Evolutionary conservation across 106 monocot genomes (phyloP), one percentile per base, ranked within the genome.

Genomic region (Ottelia alismoides): DNA sequence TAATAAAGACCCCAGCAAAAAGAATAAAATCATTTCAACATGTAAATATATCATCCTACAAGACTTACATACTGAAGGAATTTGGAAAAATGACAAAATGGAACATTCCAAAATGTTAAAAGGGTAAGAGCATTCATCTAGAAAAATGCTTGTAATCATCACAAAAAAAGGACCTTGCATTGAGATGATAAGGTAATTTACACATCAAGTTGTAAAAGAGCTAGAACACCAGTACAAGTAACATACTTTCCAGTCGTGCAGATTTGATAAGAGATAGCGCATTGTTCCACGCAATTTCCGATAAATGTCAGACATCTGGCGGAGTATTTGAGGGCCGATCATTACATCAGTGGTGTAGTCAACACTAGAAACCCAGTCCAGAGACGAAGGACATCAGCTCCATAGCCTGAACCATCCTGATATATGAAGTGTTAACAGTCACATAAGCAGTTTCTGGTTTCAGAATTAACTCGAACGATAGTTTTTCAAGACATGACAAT

Each of bases 311-410:
- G 89, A 85, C 82, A 98, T 89, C 62, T 98, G 96, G 20, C 89
- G 84, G 14, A 98, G 78, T 29, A 85, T 62, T 57, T 98, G 96
- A 32, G 85, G 75, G 22, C 96, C 96, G 70, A 98, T 77, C 78
- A 98, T n/a, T 10, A 98, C 96, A 77, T 98, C 96, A 49, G 74
- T 67, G 57, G 76, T 75, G 61, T 89, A 98, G 77, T 98, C 96
- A 25, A 98, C 96, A 66, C 96, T 98, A 25, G 96, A 89, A 32
- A 98, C 96, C 96, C 96, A n/a, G n/a, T n/a, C n/a, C n/a, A 98
- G 50, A 98, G 84, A 11, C 96, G 81, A 16, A 98, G 81, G 21
- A 89, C 85, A 72, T 98, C 96, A 70, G 96, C 96, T 54, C 96
- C 96, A 77, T 85, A 89, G 27, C 85, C 82, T 64, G 88, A 78